phyloP scores from a whole-genome alignment of 176 grass and related monocot species.

The Oryza meyeriana region DNA sequence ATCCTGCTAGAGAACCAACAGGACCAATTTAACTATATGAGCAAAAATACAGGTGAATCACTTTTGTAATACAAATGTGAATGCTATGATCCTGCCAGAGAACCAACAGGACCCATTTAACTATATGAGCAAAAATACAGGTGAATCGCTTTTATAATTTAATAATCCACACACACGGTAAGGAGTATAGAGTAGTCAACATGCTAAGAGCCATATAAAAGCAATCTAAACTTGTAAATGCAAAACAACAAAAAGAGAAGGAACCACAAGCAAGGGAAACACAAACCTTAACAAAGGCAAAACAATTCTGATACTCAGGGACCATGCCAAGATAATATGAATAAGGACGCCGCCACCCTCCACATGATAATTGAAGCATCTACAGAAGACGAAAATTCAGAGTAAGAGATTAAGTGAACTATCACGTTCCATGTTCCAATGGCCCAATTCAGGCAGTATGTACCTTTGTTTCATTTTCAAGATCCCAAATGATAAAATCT shows the following conservation, averaged over 20 bases:
- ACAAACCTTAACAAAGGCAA: conserved; percentile 88
- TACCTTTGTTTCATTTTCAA: conserved; percentile 79
- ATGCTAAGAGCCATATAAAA: background rate
- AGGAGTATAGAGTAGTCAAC: background rate
- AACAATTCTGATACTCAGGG: conserved; percentile 78
- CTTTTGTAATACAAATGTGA: conserved; percentile 48
- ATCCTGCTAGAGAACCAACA: conserved; percentile 53
- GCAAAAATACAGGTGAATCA: background rate
- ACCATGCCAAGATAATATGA: conserved; percentile 81
- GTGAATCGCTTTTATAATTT: background rate
- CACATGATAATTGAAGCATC: conserved; percentile 80
- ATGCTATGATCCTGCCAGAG: conserved; percentile 69
- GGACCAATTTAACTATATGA: background rate
- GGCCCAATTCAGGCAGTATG: background rate
- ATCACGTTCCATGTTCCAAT: background rate
- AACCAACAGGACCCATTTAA: background rate
- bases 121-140: background rate
- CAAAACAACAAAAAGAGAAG: background rate
- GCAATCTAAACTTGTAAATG: conserved; percentile 3
- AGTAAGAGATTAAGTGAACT: conserved; percentile 24
- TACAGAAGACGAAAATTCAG: conserved; percentile 24
- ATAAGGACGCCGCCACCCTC: conserved; percentile 88
- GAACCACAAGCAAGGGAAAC: conserved; percentile 3
- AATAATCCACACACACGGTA: background rate
- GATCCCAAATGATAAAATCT: conserved; percentile 94